phyloP scores from a whole-genome alignment of 805 yeast genomes.

The Sugiyamaella qingdaonensis region DNA sequence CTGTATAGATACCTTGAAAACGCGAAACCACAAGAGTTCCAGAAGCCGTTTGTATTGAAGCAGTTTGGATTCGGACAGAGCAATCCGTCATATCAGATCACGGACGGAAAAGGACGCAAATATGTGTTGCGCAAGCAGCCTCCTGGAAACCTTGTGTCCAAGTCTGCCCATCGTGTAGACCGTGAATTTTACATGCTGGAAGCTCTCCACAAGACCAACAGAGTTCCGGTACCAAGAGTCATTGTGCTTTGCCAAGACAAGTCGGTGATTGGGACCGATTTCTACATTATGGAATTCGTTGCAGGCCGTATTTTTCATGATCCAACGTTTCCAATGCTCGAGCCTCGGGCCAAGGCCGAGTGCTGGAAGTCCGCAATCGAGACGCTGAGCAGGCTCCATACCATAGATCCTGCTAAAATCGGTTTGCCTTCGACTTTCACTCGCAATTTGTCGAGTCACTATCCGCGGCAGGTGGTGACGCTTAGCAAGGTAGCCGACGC shows the following conservation, averaged over 20 bases:
- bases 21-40: constrained; percentile 20
- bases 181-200: constrained; percentile 52
- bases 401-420: constrained; percentile 43
- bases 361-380: constrained; percentile 49
- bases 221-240: constrained; percentile 54
- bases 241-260: constrained; percentile 54
- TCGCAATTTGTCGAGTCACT: constrained; percentile 42
- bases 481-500: constrained; percentile 40
- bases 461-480: constrained; percentile 49
- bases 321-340: constrained; percentile 43
- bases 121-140: constrained; percentile 58
- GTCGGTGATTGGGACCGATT: constrained; percentile 48
- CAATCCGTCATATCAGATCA: constrained; percentile 55
- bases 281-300: constrained; percentile 58
- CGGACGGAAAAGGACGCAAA: constrained; percentile 37
- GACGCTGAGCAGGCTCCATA: constrained; percentile 48
- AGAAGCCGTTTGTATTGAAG: constrained; percentile 36
- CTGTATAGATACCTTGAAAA: constrained; percentile 28
- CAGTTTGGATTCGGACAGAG: constrained; percentile 64
- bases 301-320: constrained; percentile 54
- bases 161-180: constrained; percentile 60
- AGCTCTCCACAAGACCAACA: constrained; percentile 32
- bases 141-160: constrained; percentile 45
- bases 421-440: constrained; percentile 43
- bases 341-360: constrained; percentile 26